These are phyloP conservation scores for Luvunga scandens DNA, from an alignment of 345 rosid species.

Conservation along the genomic window DNA sequence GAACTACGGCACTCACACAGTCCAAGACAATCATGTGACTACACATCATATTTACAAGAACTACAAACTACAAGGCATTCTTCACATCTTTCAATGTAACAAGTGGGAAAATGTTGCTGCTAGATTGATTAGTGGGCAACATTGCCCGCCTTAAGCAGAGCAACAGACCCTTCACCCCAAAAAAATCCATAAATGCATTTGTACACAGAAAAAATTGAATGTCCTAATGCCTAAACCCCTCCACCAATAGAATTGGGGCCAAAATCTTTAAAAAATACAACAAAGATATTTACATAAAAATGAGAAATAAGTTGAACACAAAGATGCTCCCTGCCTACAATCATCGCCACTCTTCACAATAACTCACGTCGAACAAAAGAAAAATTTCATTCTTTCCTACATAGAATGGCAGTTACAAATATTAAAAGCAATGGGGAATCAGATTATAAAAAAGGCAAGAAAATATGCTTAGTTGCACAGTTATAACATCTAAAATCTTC, in stretches of 20 bases:
- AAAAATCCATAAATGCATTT: neutral
- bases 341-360: conserved; percentile 99
- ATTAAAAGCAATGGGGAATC: neutral
- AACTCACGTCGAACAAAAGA: conserved; percentile 42
- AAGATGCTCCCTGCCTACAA: conserved; percentile 99
- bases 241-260: neutral
- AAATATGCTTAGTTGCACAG: neutral
- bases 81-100: neutral
- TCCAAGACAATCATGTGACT: neutral
- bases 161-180: neutral
- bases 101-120: neutral
- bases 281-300: conserved; percentile 63
- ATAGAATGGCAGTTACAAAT: too few species aligned
- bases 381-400: conserved; percentile 11
- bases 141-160: neutral
- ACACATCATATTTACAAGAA: neutral
- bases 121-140: neutral
- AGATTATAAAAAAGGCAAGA: neutral
- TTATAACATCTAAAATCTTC: neutral
- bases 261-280: neutral
- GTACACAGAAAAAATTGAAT: neutral
- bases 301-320: conserved; percentile 99
- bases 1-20: neutral
- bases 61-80: neutral
- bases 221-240: neutral